These are phyloP conservation scores for Monilinia polystroma DNA, from an alignment of 2,329 filamentous ascomycete genomes.

Conservation along the genomic window DNA sequence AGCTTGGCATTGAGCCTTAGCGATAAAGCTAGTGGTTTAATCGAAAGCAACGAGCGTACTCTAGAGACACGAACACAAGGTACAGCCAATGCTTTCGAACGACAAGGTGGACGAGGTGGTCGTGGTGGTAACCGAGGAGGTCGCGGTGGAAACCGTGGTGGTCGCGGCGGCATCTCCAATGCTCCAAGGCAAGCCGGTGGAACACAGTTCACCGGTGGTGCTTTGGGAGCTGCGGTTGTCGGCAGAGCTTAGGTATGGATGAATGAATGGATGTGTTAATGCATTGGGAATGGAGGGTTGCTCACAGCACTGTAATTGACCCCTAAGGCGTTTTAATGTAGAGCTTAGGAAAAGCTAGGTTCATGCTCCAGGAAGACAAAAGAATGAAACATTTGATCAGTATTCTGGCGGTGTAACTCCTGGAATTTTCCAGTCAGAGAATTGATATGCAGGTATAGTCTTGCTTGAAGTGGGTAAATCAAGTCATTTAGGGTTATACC, in stretches of 20 bases:
- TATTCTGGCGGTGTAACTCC: background rate
- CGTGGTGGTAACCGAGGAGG: constrained; percentile 68
- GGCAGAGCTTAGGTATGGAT: constrained; percentile 49
- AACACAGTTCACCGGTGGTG: constrained; percentile 79
- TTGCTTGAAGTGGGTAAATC: background rate
- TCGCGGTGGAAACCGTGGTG: constrained; percentile 57
- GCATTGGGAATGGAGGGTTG: constrained; percentile 39
- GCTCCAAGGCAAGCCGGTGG: constrained; percentile 67
- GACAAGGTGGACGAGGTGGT: constrained; percentile 76
- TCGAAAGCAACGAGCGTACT: constrained; percentile 96
- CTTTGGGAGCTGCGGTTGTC: constrained; percentile 64
- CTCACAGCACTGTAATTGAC: constrained; percentile 34
- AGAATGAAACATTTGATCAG: constrained; percentile 14
- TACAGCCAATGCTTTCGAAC: constrained; percentile 91
- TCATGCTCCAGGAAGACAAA: constrained; percentile 19
- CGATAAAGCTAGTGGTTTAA: constrained; percentile 93
- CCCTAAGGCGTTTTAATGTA: constrained; percentile 38
- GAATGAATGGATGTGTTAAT: constrained; percentile 32
- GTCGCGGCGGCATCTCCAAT: constrained; percentile 58
- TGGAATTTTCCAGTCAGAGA: background rate
- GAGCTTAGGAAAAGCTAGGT: constrained; percentile 38
- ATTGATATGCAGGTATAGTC: background rate
- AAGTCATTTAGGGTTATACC: background rate
- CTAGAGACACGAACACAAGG: constrained; percentile 96
- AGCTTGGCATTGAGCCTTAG: constrained; percentile 90